Conservation (phyloP, 805 yeast species). For the Metschnikowia similis region DNA sequence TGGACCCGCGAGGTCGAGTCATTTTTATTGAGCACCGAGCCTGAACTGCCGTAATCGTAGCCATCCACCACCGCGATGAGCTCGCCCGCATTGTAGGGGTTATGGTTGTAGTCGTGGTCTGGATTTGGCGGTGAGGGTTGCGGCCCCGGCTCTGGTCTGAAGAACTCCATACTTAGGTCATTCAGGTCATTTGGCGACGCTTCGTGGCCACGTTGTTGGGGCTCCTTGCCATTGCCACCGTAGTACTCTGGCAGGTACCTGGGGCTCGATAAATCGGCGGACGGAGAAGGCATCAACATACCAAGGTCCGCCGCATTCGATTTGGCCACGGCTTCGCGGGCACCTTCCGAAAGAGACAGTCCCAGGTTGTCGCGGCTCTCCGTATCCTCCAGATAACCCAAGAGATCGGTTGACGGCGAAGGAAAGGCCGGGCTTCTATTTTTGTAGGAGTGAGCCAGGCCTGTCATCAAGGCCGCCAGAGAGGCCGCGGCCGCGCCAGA, state of each 20-base stretch:
- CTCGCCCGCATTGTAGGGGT: background rate
- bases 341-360: background rate
- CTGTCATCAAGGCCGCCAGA: background rate
- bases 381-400: background rate
- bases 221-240: background rate
- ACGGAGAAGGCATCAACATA: background rate
- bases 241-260: background rate
- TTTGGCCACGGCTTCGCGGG: background rate
- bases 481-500: background rate
- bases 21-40: background rate
- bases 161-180: background rate
- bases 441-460: background rate
- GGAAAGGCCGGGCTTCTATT: background rate
- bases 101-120: background rate
- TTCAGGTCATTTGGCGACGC: background rate
- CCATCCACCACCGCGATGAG: background rate
- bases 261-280: background rate
- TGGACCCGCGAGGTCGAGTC: background rate
- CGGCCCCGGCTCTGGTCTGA: background rate
- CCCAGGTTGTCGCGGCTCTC: background rate
- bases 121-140: background rate
- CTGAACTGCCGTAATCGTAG: conserved; percentile 1
- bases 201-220: background rate
- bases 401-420: background rate
- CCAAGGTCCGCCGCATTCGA: background rate